A percentile compares a stretch with the other conserved stretches of the same genome.
phyloP scores from a whole-genome alignment of 2,329 filamentous ascomycete genomes.

The Lecanicillium sp. region DNA sequence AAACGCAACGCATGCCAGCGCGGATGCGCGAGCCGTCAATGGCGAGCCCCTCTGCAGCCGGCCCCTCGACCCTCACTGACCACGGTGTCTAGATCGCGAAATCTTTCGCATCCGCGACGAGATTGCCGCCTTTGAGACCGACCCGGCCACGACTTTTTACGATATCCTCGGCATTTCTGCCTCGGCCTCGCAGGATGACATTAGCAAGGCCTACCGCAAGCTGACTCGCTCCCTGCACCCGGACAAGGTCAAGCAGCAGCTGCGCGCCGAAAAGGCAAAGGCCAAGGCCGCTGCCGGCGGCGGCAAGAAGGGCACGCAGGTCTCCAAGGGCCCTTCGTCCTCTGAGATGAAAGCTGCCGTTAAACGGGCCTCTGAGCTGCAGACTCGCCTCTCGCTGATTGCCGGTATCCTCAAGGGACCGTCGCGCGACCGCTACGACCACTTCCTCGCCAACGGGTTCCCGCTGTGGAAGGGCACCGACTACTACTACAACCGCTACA shows the following conservation, averaged over 20 bases:
- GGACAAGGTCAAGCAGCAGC: conserved; percentile 87
- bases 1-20: not conserved
- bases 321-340: conserved; percentile 63
- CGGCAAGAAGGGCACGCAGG: conserved; percentile 52
- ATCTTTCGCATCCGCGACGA: conserved; percentile 96
- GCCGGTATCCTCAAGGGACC: conserved; percentile 78
- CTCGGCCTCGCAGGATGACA: conserved; percentile 72
- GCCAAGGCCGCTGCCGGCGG: conserved; percentile 36
- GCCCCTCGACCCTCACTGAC: not conserved
- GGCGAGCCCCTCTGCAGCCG: not conserved
- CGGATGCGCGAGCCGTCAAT: conserved; percentile 5
- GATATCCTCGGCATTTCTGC: conserved; percentile 75
- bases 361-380: conserved; percentile 75
- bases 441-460: conserved; percentile 90
- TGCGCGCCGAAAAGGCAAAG: conserved; percentile 57
- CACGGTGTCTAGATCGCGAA: conserved; percentile 65
- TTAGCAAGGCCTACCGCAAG: conserved; percentile 91
- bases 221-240: conserved; percentile 78
- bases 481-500: conserved; percentile 94
- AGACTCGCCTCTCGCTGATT: conserved; percentile 77
- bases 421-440: conserved; percentile 81
- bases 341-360: conserved; percentile 69
- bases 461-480: conserved; percentile 94
- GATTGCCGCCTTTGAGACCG: conserved; percentile 67
- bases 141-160: conserved; percentile 81